Conservation (phyloP, 2,329 filamentous ascomycete species). For the Zasmidium angulare region DNA sequence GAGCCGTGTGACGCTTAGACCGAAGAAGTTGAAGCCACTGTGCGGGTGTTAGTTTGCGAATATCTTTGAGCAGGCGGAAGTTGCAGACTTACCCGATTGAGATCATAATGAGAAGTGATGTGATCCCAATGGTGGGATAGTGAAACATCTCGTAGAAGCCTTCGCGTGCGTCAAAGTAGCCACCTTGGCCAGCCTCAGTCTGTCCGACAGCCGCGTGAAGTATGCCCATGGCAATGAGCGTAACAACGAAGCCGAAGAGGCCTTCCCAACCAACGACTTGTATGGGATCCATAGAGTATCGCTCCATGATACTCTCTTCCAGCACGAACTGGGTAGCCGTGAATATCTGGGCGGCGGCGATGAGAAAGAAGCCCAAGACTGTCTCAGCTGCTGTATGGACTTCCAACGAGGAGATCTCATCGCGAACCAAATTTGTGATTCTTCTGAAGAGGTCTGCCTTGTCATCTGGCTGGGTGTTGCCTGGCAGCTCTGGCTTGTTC, state of each 20-base stretch:
- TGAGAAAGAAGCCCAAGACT: conserved; percentile 80
- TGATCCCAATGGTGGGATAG: conserved; percentile 68
- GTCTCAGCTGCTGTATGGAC: conserved; percentile 64
- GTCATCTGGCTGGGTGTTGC: conserved; percentile 32
- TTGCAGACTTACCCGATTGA: conserved; percentile 76
- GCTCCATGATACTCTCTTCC: conserved; percentile 87
- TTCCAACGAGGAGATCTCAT: conserved; percentile 37
- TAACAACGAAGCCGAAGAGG: conserved; percentile 81
- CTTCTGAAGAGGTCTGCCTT: conserved; percentile 19
- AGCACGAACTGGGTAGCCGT: conserved; percentile 95
- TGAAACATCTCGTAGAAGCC: conserved; percentile 78
- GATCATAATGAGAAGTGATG: conserved; percentile 90
- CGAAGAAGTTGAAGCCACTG: conserved; percentile 98
- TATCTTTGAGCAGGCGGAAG: neutral
- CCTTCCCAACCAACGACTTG: conserved; percentile 96
- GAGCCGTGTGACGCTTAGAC: conserved; percentile 82
- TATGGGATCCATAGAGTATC: conserved; percentile 78
- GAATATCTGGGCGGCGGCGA: conserved; percentile 93
- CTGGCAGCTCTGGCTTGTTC: conserved; percentile 37
- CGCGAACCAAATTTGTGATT: conserved; percentile 23
- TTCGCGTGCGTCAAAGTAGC: conserved; percentile 88
- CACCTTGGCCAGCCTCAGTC: conserved; percentile 70
- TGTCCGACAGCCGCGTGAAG: conserved; percentile 75
- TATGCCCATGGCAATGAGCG: conserved; percentile 73
- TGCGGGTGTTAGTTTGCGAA: conserved; percentile 11